These are phyloP conservation scores for Catunica adiposa DNA, from an alignment of 2,329 filamentous ascomycete species.

Conservation along the genomic window DNA sequence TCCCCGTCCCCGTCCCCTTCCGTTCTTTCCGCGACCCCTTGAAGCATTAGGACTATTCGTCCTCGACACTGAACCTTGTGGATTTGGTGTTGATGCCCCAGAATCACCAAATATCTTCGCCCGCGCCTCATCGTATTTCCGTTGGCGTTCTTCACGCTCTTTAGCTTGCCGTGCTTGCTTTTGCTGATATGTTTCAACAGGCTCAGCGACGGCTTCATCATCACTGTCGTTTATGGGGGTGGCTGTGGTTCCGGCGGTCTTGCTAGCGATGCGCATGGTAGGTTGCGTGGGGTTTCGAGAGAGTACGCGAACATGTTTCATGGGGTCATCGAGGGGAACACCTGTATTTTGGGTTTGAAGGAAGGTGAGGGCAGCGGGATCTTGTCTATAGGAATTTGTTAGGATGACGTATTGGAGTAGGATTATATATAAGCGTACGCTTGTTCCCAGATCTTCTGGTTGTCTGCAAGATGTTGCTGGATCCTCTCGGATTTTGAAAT, in stretches of 20 bases:
- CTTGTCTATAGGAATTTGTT: neutral
- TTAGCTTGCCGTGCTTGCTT: slow-evolving; percentile 59
- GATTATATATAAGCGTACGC: slow-evolving; percentile 38
- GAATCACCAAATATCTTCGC: slow-evolving; percentile 70
- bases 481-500: slow-evolving; percentile 57
- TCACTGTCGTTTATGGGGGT: slow-evolving; percentile 30
- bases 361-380: neutral
- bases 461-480: slow-evolving; percentile 66
- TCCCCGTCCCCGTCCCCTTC: neutral
- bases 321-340: slow-evolving; percentile 41
- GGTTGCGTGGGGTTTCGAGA: slow-evolving; percentile 61
- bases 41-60: neutral
- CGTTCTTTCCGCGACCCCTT: neutral
- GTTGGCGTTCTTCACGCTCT: slow-evolving; percentile 78
- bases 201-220: slow-evolving; percentile 50
- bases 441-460: slow-evolving; percentile 75
- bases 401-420: neutral
- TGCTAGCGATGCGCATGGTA: slow-evolving; percentile 16
- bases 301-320: slow-evolving; percentile 67
- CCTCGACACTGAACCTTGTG: neutral
- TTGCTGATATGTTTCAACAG: slow-evolving; percentile 50
- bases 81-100: neutral
- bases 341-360: slow-evolving; percentile 29
- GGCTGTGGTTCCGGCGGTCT: slow-evolving; percentile 58
- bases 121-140: slow-evolving; percentile 73